Evolutionary conservation across 495 filamentous ascomycete species (phyloP).

Genomic region (Tuber umbilicatum): DNA sequence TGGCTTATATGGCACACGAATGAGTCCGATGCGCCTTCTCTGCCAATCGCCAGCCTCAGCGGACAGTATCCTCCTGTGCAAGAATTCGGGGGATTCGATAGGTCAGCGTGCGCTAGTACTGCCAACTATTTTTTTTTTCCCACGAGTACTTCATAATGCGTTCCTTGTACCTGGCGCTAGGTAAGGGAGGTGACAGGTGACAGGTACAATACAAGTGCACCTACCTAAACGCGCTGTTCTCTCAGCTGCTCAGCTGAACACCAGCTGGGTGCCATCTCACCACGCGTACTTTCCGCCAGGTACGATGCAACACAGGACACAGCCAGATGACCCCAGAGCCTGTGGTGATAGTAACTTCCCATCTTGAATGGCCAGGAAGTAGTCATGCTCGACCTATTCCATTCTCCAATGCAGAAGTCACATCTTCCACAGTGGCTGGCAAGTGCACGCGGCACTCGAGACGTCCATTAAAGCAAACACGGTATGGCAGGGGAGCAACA

Average conservation of each 20-base stretch:
- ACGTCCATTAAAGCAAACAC: neutral
- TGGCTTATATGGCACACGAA: neutral
- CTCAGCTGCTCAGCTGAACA: neutral
- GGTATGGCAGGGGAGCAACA: neutral
- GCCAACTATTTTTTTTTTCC: neutral
- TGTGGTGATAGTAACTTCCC: neutral
- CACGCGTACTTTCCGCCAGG: neutral
- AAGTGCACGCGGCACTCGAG: neutral
- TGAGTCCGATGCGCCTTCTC: neutral
- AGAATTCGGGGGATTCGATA: neutral
- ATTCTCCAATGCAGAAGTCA: neutral
- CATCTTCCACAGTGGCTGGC: neutral
- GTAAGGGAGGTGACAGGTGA: neutral
- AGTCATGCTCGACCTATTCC: neutral
- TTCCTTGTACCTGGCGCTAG: neutral
- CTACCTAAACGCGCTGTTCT: neutral
- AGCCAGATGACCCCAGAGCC: neutral
- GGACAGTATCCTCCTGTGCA: neutral
- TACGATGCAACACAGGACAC: neutral
- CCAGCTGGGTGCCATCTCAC: neutral
- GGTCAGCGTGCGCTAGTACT: neutral
- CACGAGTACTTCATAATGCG: neutral
- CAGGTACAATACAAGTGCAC: neutral
- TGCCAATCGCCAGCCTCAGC: neutral
- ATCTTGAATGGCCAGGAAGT: neutral